Conservation (phyloP, 2,329 filamentous ascomycete species). For the Ambrosiella cleistominuta region DNA sequence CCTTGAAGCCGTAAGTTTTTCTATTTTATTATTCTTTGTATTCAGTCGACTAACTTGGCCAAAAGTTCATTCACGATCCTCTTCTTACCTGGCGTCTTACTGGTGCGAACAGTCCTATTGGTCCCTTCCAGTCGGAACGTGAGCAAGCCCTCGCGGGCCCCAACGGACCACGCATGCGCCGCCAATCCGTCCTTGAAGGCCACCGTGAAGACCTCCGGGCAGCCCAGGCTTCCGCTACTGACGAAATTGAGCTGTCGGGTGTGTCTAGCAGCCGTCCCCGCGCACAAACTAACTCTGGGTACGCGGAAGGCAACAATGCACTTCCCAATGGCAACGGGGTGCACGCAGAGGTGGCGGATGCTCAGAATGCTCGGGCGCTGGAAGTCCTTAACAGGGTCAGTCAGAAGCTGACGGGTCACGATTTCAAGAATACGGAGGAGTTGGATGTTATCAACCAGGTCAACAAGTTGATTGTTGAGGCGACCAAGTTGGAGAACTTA, state of each 20-base stretch:
- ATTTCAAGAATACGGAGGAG: slow-evolving; percentile 78
- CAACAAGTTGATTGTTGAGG: slow-evolving; percentile 84
- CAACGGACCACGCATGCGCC: slow-evolving; percentile 35
- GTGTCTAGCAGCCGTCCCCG: slow-evolving; percentile 30
- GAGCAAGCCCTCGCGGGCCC: slow-evolving; percentile 34
- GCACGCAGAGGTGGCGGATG: slow-evolving; percentile 41
- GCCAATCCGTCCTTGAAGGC: slow-evolving; percentile 50
- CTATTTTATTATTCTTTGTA: not conserved
- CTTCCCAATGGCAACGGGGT: not conserved
- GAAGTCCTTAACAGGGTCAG: slow-evolving; percentile 84
- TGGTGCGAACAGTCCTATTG: slow-evolving; percentile 42
- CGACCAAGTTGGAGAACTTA: slow-evolving; percentile 89
- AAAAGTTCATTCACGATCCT: slow-evolving; percentile 98
- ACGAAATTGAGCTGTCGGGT: slow-evolving; percentile 12
- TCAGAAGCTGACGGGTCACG: slow-evolving; percentile 85
- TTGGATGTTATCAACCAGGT: slow-evolving; percentile 76
- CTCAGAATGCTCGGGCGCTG: slow-evolving; percentile 80
- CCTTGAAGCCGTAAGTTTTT: slow-evolving; percentile 68
- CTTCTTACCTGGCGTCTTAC: slow-evolving; percentile 89
- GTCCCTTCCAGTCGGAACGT: slow-evolving; percentile 46
- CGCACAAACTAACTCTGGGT: slow-evolving; percentile 36
- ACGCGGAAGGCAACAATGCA: slow-evolving; percentile 12
- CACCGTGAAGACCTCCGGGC: slow-evolving; percentile 42
- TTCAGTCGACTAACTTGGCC: slow-evolving; percentile 31
- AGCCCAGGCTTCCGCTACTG: slow-evolving; percentile 19